Evolutionary conservation across 1,284 basidiomycete genomes (phyloP), one percentile per base, ranked within the genome.

Genomic region (Xerocomus minutiporus): DNA sequence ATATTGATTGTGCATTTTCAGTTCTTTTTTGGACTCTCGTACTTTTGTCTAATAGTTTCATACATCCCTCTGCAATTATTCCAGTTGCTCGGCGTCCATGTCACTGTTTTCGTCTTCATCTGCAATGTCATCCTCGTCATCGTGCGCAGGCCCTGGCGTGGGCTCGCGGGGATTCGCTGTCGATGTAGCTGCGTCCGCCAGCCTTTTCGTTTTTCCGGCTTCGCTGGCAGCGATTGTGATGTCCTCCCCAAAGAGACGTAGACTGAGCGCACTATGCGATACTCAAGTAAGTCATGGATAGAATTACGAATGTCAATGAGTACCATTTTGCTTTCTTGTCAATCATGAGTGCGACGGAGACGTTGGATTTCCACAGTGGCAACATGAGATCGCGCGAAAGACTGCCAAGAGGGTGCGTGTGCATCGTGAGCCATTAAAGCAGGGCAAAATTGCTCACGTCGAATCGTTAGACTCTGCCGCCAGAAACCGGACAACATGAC

Each of bases 281-380:
- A 42, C 28, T 12, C 40, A 45, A 31, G 42, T 54, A 35, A 50
- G 34, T 23, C 25, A 47, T 17, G 15, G 2, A 8, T 17, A 25
- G 8, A 45, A 65, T 25, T 3, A 7, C 31, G 6, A 3, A 8
- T 5, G 2, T 8, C 13, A 26, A 45, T 4, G 36, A 46, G 5
- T 72, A 91, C 92, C 86, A 91, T 73, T 97, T 97, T 34, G 93
- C 91, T 62, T 88, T 88, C 71, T 97, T 97, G 71, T 97, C 93
- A 55, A 96, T 84, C 89, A 97, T 93, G 52, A 97, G 76, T 4
- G 87, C 84, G 53, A 95, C 70, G 2, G 91, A 93, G 15, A 85
- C 82, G 57, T 85, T 87, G 1, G 91, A 93, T 71, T 91, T 93
- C 95, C 94, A 97, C 48, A 97, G 80, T 0, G 95, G 93, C 17